Conservation (phyloP, 148 eudicot genomes). For the Bassia scoparia region DNA sequence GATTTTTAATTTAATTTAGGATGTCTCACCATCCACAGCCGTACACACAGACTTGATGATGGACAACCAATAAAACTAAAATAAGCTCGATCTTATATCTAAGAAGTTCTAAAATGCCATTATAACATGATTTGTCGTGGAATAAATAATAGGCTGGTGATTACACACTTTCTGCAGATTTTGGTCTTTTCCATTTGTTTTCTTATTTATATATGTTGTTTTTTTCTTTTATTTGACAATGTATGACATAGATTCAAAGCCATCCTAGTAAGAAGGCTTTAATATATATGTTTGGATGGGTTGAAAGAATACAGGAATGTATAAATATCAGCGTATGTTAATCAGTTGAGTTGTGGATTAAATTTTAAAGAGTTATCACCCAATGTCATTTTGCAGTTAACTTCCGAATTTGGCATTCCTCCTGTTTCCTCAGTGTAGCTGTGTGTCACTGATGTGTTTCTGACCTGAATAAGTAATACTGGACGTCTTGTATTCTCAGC, state of each 20-base stretch:
- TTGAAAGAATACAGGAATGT: background rate
- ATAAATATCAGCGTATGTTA: no score
- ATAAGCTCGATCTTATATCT: no score
- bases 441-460: background rate
- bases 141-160: no score
- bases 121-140: background rate
- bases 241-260: background rate
- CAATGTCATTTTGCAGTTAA: background rate
- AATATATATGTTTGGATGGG: background rate
- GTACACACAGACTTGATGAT: background rate
- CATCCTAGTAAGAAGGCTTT: background rate
- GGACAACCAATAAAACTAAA: no score
- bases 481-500: no score
- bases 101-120: background rate
- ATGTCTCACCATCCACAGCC: background rate
- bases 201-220: background rate
- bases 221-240: background rate
- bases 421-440: no score
- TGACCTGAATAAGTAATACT: background rate
- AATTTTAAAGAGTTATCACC: background rate
- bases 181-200: background rate
- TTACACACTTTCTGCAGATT: background rate
- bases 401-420: background rate
- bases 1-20: background rate
- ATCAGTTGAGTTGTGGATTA: background rate